phyloP scores from a whole-genome alignment of 2,329 filamentous ascomycete genomes.

The Clathrospora elynae region DNA sequence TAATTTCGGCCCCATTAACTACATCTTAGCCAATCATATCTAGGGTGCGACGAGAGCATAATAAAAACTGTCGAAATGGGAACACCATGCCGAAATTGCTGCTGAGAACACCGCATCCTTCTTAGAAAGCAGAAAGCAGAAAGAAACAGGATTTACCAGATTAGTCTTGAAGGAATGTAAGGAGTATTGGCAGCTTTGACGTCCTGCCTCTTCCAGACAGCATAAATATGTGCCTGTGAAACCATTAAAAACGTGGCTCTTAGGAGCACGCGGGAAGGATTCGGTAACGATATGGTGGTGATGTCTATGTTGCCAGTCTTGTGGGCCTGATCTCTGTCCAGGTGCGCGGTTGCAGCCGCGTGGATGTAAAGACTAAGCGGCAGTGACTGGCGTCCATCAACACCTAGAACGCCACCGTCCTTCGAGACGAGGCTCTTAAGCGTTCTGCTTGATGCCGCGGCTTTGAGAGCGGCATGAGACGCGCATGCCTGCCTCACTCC shows the following conservation, averaged over 20 bases:
- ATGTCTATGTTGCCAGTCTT: conserved; percentile 9
- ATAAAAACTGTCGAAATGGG: conserved; percentile 14
- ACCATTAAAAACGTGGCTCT: conserved; percentile 10
- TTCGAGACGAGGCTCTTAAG: conserved; percentile 3
- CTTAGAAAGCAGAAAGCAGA: too few relatives aligned
- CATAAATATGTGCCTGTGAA: conserved; percentile 6
- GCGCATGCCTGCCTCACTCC: conserved; percentile 7
- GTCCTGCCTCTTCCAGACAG: conserved; percentile 6
- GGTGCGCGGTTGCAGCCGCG: background rate
- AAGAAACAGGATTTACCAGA: conserved; percentile 2
- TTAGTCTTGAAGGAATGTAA: conserved; percentile 2
- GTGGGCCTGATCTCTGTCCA: conserved; percentile 4
- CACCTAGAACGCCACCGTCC: background rate
- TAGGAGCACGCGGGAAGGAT: conserved; percentile 11
- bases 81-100: conserved; percentile 16
- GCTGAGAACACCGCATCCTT: conserved; percentile 5
- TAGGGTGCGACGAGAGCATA: conserved; percentile 6
- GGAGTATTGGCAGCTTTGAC: conserved; percentile 1
- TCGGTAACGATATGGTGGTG: background rate
- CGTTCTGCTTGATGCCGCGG: background rate
- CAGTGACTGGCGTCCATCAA: conserved; percentile 6
- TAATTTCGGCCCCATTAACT: conserved; percentile 34
- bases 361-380: background rate
- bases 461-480: background rate
- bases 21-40: conserved; percentile 28